Conservation (phyloP, 176 grass and related monocot species). For the Guadua angustifolia region DNA sequence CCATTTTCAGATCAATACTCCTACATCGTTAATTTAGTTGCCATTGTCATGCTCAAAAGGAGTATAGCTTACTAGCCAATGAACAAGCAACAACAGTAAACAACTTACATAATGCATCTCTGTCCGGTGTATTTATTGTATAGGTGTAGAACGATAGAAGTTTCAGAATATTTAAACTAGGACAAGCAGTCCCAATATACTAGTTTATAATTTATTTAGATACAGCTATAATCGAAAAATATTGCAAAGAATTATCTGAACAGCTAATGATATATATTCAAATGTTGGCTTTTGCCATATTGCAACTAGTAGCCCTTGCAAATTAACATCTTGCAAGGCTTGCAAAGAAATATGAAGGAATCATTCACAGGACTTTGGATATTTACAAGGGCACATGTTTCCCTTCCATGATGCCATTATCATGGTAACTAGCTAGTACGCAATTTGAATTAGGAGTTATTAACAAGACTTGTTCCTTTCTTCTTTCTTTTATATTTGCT, state of each 20-base stretch:
- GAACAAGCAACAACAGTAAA: background rate
- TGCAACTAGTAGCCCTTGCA: background rate
- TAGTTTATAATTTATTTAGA: background rate
- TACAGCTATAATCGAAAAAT: background rate
- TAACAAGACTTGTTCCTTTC: slow-evolving; percentile 11
- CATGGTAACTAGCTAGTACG: background rate
- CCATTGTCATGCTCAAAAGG: background rate
- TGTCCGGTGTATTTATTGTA: background rate
- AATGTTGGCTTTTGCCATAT: background rate
- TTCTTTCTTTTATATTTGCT: slow-evolving; percentile 1
- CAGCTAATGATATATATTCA: background rate
- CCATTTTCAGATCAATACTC: background rate
- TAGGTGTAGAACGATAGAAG: background rate
- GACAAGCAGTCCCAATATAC: background rate
- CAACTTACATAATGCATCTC: background rate
- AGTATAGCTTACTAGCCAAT: background rate
- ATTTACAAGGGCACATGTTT: background rate
- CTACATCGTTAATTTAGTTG: background rate
- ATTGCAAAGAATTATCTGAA: background rate
- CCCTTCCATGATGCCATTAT: background rate
- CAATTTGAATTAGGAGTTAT: slow-evolving; percentile 13
- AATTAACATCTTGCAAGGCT: background rate
- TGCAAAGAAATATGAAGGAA: background rate
- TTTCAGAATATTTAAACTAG: background rate
- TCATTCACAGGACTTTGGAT: background rate